Evolutionary conservation across 176 grass and related monocot species (phyloP), one percentile per base, ranked within the genome.

Genomic region (Carex kokanica): DNA sequence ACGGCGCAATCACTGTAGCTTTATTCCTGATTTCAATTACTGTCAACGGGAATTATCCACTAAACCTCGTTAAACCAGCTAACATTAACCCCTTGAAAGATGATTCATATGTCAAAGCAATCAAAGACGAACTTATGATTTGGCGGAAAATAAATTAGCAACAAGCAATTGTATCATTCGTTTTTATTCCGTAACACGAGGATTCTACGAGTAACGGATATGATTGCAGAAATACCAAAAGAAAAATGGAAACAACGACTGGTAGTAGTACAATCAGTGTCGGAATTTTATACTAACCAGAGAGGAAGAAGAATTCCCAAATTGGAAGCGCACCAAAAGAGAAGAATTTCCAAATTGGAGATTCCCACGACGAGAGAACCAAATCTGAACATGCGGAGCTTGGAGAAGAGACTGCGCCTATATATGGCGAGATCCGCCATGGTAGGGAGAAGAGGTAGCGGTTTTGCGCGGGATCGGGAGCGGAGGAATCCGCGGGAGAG

Each of bases 331-430:
- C 67, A 3, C 95, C 95, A 2, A 94, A 89, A n/a, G 64, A 98
- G 80, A 59, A 95, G 79, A 43, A 98, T 83, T 11, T 71, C 81
- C 40, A 91, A 69, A 45, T 98, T 98, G 38, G 90, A 86, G 57
- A 83, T 49, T 24, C 92, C 95, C 2, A 95, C 86, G 29, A 98
- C 82, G 82, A 95, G 83, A 8, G 95, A 93, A 60, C 89, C 87
- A 60, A 85, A 87, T 24, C 92, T 83, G 81, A 97, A 81, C 90
- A 90, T 97, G 53, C 94, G 90, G 84, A 94, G 47, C 86, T 85
- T 87, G 47, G 93, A 92, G 84, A 85, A 81, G 38, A 87, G 61
- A 8, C 84, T 31, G 62, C 78, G 53, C 78, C 8, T 81, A 54
- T 57, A 40, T 10, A 78, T 65, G 81, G 58, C 67, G 87, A 91